Conservation (phyloP, 1,139 yeast genomes). For the Magnusiomyces sp. region DNA sequence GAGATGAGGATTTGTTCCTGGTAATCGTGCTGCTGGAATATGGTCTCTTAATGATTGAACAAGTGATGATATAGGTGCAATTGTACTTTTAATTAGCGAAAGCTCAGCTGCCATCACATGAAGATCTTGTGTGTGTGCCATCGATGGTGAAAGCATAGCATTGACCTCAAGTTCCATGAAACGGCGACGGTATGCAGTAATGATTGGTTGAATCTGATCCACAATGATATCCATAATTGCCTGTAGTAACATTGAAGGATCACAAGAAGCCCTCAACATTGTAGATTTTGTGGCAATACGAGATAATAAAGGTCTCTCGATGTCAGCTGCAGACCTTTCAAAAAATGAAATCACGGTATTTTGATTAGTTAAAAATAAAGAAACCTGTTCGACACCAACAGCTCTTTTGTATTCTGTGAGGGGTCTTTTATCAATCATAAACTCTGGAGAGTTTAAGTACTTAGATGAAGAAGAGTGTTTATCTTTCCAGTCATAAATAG, state of each 20-base stretch:
- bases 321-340: conserved; percentile 44
- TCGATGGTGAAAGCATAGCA: conserved; percentile 41
- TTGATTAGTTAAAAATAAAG: conserved; percentile 39
- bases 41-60: conserved; percentile 39
- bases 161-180: conserved; percentile 43
- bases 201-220: conserved; percentile 50
- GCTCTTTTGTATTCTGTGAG: conserved; percentile 37
- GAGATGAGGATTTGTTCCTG: no score
- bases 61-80: conserved; percentile 40
- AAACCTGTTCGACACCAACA: conserved; percentile 48
- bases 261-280: conserved; percentile 41
- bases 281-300: conserved; percentile 40
- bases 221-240: conserved; percentile 47
- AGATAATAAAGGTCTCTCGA: conserved; percentile 42
- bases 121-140: conserved; percentile 42
- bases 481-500: conserved; percentile 34
- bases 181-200: conserved; percentile 46
- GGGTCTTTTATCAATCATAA: conserved; percentile 40
- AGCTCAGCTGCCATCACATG: conserved; percentile 46
- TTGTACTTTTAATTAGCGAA: conserved; percentile 37
- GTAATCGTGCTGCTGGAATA: conserved; percentile 2
- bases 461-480: conserved; percentile 22
- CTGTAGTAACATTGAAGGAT: conserved; percentile 43
- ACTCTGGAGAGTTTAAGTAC: conserved; percentile 17
- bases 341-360: conserved; percentile 45